Evolutionary conservation across 495 filamentous ascomycete genomes (phyloP), one percentile per base, ranked within the genome.

Genomic region (Pyrenula aspistea): DNA sequence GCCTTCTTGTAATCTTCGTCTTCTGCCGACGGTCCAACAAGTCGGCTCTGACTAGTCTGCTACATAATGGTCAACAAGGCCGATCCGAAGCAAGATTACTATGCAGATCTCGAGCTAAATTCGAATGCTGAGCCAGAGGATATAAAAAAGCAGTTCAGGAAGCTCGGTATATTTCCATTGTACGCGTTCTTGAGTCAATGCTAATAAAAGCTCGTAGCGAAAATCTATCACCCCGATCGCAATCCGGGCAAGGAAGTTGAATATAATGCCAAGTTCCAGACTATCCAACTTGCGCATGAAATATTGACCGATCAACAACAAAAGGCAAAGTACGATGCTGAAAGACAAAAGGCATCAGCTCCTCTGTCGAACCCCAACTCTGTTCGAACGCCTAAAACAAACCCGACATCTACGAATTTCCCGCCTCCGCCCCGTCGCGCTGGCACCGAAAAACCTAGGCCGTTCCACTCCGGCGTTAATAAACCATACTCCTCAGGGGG

Each of bases 221-320:
- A 93, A 23, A 84, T 83, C 62, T 94, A 84, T 61, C 91, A 96
- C 64, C 91, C 91, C 4, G 91, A 96, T 66, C 83, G 90, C 49
- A 95, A 96, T 62, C 87, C 84, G 2, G 91, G 91, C 49, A 77
- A 78, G 59, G 91, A 95, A 69, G 63, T 76, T 21, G 88, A 89
- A 60, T 85, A 85, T 57, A 88, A 83, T 57, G 72, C 87, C 20
- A 87, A 86, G 63, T 96, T 96, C 62, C 84, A 93, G 64, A 77
- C 81, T 24, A 94, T 96, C 55, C 88, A 93, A 66, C 78, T 85
- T 0, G 91, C 91, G 22, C 82, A 93, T 59, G 91, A 95, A 64
- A 79, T 96, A 24, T 75, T 96, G 23, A 78, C 75, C 57, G 88
- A 95, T 60, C 72, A 83, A 0, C 70, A 74, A 25, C 71, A 76